Conservation (phyloP, 176 grass and related monocot species). For the Zizania latifolia region DNA sequence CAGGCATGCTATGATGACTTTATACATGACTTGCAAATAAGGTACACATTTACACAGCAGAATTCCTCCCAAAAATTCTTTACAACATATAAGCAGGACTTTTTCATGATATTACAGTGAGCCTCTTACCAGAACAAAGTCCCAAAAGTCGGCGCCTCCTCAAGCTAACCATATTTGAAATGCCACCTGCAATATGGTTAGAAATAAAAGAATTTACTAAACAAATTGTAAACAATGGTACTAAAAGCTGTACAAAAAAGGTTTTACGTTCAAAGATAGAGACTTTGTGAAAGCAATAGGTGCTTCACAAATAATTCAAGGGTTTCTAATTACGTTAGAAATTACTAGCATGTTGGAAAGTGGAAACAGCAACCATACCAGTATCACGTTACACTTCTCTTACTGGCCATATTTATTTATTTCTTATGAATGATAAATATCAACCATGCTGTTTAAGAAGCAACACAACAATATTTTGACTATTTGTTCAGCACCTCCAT, state of each 20-base stretch:
- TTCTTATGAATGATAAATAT: not conserved
- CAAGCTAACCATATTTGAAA: slow-evolving; percentile 82
- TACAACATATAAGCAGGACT: not conserved
- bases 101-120: slow-evolving; percentile 11
- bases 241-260: not conserved
- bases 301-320: slow-evolving; percentile 6
- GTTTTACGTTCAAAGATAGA: not conserved
- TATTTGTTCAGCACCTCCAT: not conserved
- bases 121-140: slow-evolving; percentile 57
- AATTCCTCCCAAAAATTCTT: slow-evolving; percentile 1
- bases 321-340: not conserved
- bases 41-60: not conserved
- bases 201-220: slow-evolving; percentile 19
- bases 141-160: slow-evolving; percentile 64
- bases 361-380: not conserved
- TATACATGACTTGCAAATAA: not conserved
- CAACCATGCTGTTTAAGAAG: not conserved
- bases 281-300: not conserved
- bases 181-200: slow-evolving; percentile 37
- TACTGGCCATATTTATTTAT: not conserved
- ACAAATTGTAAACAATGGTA: not conserved
- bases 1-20: slow-evolving; percentile 1
- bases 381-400: not conserved
- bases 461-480: not conserved
- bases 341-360: not conserved